Percentiles rank a stretch among this genome's conserved stretches.
Conservation (phyloP, 208 protist genomes). For the Trypanosomatidae sp. region DNA sequence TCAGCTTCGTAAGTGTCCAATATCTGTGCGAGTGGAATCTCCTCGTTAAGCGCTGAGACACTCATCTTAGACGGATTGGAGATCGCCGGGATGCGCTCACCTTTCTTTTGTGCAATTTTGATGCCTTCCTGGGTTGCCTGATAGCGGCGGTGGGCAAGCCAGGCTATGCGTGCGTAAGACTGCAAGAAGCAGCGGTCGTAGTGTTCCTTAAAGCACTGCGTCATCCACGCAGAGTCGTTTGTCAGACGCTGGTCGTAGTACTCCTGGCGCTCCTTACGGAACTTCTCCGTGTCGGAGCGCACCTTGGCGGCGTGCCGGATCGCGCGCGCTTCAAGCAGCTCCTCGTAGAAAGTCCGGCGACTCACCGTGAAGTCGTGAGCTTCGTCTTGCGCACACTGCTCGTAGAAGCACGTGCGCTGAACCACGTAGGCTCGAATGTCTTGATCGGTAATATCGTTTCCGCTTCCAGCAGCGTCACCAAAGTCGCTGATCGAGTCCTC, state of each 20-base stretch:
- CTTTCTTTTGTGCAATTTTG: constrained; percentile 18
- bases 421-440: constrained; percentile 50
- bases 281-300: constrained; percentile 42
- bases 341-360: constrained; percentile 52
- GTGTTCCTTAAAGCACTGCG: constrained; percentile 43
- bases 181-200: constrained; percentile 60
- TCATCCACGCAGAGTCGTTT: constrained; percentile 39
- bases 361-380: constrained; percentile 32
- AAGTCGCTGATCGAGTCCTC: constrained; percentile 35
- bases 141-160: constrained; percentile 32
- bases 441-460: constrained; percentile 43
- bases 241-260: constrained; percentile 42
- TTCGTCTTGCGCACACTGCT: constrained; percentile 43
- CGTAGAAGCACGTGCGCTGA: constrained; percentile 43
- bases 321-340: constrained; percentile 41
- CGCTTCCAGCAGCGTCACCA: constrained; percentile 24
- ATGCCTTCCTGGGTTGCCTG: constrained; percentile 22
- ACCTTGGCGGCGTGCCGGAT: constrained; percentile 48
- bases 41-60: constrained; percentile 13
- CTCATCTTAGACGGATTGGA: constrained; percentile 26
- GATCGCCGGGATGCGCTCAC: constrained; percentile 20
- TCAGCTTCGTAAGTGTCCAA: constrained; percentile 38
- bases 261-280: constrained; percentile 21
- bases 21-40: constrained; percentile 32
- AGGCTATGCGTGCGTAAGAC: constrained; percentile 40